These are phyloP conservation scores for Inga laurina DNA, from an alignment of 306 rosid species.

Conservation along the genomic window DNA sequence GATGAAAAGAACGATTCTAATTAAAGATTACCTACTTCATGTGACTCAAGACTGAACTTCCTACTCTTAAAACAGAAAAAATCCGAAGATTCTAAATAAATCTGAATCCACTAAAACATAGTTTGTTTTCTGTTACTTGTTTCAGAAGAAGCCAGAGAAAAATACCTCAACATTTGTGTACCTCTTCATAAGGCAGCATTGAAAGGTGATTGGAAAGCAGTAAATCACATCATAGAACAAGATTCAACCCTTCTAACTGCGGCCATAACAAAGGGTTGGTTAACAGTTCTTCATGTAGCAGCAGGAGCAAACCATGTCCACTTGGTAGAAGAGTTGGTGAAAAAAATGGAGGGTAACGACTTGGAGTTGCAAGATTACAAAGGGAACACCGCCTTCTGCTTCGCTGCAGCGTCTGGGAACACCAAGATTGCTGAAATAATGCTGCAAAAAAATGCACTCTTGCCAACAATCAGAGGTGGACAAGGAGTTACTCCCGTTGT, in stretches of 20 bases:
- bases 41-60: neutral
- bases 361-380: constrained; percentile 27
- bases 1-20: neutral
- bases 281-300: constrained; percentile 47
- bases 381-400: constrained; percentile 45
- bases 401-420: constrained; percentile 41
- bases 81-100: neutral
- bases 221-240: constrained; percentile 10
- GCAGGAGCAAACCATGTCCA: constrained; percentile 37
- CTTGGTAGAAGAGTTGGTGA: constrained; percentile 39
- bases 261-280: constrained; percentile 46
- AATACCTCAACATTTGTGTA: constrained; percentile 37
- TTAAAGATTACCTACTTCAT: neutral
- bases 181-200: constrained; percentile 50
- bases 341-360: neutral
- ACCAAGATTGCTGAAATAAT: constrained; percentile 35
- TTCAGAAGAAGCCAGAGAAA: constrained; percentile 17
- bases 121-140: neutral
- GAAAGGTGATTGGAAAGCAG: constrained; percentile 48
- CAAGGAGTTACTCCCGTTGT: constrained; percentile 33
- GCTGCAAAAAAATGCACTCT: neutral
- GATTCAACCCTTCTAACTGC: neutral
- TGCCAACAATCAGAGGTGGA: constrained; percentile 41
- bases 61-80: neutral
- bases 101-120: neutral